These are phyloP conservation scores for Gynochthodes officinalis DNA, from an alignment of 257 asterid species.

Conservation along the genomic window DNA sequence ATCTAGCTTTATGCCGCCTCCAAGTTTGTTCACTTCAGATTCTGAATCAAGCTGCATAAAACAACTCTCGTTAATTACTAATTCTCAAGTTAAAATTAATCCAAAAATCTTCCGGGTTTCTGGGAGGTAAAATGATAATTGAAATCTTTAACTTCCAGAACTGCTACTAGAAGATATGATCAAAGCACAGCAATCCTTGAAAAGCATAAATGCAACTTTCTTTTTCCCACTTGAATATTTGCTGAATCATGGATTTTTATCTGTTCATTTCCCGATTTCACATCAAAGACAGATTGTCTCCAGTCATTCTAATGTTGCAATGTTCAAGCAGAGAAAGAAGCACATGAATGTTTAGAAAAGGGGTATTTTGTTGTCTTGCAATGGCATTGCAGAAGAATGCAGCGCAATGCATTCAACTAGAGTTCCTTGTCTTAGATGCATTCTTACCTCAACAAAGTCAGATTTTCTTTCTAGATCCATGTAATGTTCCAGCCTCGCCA, in stretches of 20 bases:
- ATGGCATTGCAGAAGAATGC: no score
- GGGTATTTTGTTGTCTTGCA: no score
- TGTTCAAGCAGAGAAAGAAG: not conserved
- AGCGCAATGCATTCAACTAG: not conserved
- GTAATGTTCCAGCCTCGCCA: slow-evolving; percentile 62
- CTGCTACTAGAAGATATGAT: not conserved
- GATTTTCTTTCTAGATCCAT: slow-evolving; percentile 39
- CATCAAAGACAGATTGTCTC: no score
- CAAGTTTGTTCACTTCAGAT: slow-evolving; percentile 37
- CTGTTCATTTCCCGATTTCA: no score
- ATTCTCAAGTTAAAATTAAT: not conserved
- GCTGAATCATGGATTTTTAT: no score
- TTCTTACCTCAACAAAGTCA: slow-evolving; percentile 41
- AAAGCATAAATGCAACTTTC: no score
- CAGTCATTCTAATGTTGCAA: no score
- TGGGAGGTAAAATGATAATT: not conserved
- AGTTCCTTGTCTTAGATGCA: not conserved
- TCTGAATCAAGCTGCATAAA: slow-evolving; percentile 46
- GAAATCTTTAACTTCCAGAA: not conserved
- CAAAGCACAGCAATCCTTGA: no score
- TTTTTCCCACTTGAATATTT: no score
- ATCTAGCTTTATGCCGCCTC: slow-evolving; percentile 36
- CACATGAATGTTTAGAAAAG: not conserved
- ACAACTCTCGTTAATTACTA: not conserved
- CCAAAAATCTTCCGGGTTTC: not conserved